phyloP scores from a whole-genome alignment of 306 rosid genomes.

The Lathyrus sativus region DNA sequence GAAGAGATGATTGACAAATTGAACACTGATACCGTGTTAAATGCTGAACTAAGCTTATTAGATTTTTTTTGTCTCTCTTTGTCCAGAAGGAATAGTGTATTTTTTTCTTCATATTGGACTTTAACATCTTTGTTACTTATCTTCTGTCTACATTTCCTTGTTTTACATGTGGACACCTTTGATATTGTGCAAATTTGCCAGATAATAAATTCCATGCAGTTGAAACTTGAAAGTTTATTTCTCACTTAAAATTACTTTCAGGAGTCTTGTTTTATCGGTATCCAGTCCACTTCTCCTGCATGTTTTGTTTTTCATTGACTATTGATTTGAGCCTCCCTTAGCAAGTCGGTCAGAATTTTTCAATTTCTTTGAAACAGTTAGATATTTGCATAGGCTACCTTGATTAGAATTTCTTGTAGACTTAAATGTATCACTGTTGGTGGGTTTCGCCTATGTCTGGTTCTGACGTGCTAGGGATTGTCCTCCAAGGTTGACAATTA shows the following conservation, averaged over 20 bases:
- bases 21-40: constrained; percentile 10
- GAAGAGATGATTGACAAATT: constrained; percentile 22
- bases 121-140: constrained; percentile 5
- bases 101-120: constrained; percentile 6
- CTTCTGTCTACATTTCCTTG: background rate
- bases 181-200: constrained; percentile 10
- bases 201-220: constrained; percentile 9
- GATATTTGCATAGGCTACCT: constrained; percentile 2
- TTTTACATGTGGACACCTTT: constrained; percentile 14
- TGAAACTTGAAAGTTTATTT: constrained; percentile 13
- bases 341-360: background rate
- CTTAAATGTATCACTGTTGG: constrained; percentile 3
- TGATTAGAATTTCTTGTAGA: background rate
- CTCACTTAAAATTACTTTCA: background rate
- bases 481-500: constrained; percentile 1
- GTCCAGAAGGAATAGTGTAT: background rate
- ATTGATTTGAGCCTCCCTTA: background rate
- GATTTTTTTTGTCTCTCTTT: background rate
- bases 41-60: constrained; percentile 9
- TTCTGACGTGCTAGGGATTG: background rate
- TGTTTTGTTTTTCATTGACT: background rate
- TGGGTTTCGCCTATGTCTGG: background rate
- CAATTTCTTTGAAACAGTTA: background rate
- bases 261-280: background rate
- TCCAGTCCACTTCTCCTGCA: background rate